phyloP scores from a whole-genome alignment of 805 yeast genomes.

The Metschnikowia amazonensis region DNA sequence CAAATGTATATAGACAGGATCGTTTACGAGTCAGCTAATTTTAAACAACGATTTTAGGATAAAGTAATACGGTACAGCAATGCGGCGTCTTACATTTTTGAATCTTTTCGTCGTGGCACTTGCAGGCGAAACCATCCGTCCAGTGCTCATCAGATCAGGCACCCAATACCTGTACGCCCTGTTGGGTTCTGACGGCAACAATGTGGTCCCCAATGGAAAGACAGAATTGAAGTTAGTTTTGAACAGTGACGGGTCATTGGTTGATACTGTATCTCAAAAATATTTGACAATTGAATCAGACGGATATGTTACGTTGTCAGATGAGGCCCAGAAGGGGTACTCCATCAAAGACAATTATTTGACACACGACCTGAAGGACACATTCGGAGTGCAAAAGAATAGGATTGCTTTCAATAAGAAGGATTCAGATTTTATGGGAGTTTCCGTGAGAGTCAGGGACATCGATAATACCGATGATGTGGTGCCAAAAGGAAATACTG shows the following conservation, averaged over 20 bases:
- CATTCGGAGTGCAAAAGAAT: background rate
- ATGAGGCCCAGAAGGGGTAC: constrained; percentile 9
- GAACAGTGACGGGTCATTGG: constrained; percentile 24
- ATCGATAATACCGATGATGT: constrained; percentile 4
- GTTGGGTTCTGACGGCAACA: constrained; percentile 8
- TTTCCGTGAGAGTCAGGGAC: constrained; percentile 8
- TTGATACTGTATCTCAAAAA: constrained; percentile 17
- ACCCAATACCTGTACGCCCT: constrained; percentile 22
- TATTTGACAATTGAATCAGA: constrained; percentile 15
- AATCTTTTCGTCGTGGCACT: constrained; percentile 23
- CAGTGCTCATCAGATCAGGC: constrained; percentile 25
- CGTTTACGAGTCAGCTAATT: background rate
- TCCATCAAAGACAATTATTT: background rate
- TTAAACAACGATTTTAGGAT: no score
- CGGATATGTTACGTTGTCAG: constrained; percentile 6
- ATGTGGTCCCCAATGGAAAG: constrained; percentile 12
- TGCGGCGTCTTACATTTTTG: constrained; percentile 17
- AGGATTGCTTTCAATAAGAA: constrained; percentile 3
- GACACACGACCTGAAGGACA: constrained; percentile 3
- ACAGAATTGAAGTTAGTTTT: constrained; percentile 18
- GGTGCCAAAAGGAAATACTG: background rate
- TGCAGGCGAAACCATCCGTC: constrained; percentile 21
- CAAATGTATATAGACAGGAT: background rate
- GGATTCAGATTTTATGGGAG: constrained; percentile 5
- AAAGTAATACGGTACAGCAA: no score